These are phyloP conservation scores for Trichoderma sp. DNA, from an alignment of 2,329 filamentous ascomycete species.

Conservation along the genomic window DNA sequence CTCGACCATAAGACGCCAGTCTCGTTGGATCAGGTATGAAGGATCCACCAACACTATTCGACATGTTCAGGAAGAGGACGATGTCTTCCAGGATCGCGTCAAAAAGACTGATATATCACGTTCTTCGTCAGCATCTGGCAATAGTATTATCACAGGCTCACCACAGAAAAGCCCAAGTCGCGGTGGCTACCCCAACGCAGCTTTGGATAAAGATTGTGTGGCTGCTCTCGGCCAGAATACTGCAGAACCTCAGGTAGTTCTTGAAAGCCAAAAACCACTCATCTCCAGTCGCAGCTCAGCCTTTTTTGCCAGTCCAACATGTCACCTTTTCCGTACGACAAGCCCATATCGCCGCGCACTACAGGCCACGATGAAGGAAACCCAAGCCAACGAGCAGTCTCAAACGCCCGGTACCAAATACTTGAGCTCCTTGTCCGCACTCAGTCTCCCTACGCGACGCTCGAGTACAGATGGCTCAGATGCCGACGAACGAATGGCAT, in stretches of 20 bases:
- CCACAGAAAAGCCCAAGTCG: constrained; percentile 1
- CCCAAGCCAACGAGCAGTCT: constrained; percentile 36
- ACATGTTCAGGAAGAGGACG: constrained; percentile 41
- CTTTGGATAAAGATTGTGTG: constrained; percentile 27
- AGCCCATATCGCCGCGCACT: constrained; percentile 61
- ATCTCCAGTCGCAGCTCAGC: constrained; percentile 51
- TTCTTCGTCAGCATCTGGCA: neutral
- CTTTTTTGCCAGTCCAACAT: constrained; percentile 57
- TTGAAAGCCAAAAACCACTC: constrained; percentile 34
- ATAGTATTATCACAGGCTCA: neutral
- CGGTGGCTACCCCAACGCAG: constrained; percentile 27
- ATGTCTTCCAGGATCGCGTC: constrained; percentile 38
- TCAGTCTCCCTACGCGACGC: constrained; percentile 47
- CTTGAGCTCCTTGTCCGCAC: constrained; percentile 46
- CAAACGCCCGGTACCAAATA: constrained; percentile 43
- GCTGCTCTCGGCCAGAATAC: constrained; percentile 27
- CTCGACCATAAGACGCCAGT: constrained; percentile 4
- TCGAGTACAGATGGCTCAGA: constrained; percentile 48
- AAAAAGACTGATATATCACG: neutral
- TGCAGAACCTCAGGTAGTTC: constrained; percentile 23
- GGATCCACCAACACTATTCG: constrained; percentile 40
- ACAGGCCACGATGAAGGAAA: constrained; percentile 50
- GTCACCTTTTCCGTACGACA: constrained; percentile 56
- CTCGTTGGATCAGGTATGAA: neutral
- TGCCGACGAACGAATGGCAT: constrained; percentile 41